phyloP scores from a whole-genome alignment of 768 basidiomycete species.

The Mycena polygramma region DNA sequence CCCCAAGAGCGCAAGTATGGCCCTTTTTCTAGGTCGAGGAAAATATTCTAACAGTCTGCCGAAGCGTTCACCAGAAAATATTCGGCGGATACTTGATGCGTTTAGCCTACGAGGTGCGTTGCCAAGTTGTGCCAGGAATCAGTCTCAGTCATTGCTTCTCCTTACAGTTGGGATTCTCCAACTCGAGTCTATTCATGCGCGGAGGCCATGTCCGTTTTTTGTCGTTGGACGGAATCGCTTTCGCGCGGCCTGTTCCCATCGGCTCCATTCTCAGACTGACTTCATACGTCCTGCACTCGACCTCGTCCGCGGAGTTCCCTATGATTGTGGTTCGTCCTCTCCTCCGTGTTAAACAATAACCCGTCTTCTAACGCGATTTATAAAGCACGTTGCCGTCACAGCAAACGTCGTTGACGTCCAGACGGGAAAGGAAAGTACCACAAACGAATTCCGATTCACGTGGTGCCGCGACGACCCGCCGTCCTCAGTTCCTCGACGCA shows the following conservation, averaged over 20 bases:
- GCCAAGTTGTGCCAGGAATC: neutral
- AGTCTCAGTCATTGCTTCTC: neutral
- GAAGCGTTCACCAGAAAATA: slow-evolving; percentile 86
- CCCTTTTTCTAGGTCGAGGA: too few relatives aligned
- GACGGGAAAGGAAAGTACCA: slow-evolving; percentile 74
- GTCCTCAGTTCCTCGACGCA: slow-evolving; percentile 50
- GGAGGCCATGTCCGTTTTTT: slow-evolving; percentile 74
- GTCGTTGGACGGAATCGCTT: slow-evolving; percentile 84
- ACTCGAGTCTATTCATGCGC: slow-evolving; percentile 76
- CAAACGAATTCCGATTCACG: slow-evolving; percentile 84
- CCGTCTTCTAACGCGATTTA: slow-evolving; percentile 13
- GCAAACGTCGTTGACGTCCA: slow-evolving; percentile 79
- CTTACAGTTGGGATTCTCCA: slow-evolving; percentile 77
- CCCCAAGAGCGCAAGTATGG: slow-evolving; percentile 87
- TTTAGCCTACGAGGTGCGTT: slow-evolving; percentile 75
- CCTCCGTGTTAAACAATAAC: neutral
- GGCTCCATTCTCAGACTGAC: slow-evolving; percentile 84
- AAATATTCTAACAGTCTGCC: too few relatives aligned
- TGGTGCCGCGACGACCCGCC: slow-evolving; percentile 65
- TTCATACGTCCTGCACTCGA: slow-evolving; percentile 75
- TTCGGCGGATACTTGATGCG: slow-evolving; percentile 82
- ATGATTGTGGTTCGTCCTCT: slow-evolving; percentile 67
- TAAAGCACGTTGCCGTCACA: slow-evolving; percentile 77
- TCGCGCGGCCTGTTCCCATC: slow-evolving; percentile 85
- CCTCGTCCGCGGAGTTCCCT: slow-evolving; percentile 63